These are phyloP conservation scores for Apiotrichum laibachii DNA, from an alignment of 1,284 basidiomycete species.

Conservation along the genomic window DNA sequence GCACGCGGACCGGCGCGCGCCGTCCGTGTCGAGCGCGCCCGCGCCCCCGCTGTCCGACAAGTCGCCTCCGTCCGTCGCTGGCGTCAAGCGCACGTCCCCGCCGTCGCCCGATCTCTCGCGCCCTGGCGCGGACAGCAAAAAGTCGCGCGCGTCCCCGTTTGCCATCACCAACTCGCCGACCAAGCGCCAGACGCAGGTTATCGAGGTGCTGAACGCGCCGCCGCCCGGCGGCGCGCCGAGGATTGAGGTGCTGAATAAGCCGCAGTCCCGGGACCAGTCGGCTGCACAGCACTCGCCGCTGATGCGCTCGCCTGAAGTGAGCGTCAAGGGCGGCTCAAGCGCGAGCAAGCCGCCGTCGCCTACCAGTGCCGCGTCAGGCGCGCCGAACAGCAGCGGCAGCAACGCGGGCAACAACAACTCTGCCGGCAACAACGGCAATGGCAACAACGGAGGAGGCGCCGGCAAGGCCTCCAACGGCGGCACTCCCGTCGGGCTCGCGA, in stretches of 20 bases:
- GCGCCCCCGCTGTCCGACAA: conserved; percentile 10
- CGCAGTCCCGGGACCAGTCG: neutral
- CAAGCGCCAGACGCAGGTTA: conserved; percentile 29
- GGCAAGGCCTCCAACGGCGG: too few species aligned
- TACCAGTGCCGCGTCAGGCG: too few species aligned
- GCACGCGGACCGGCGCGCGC: conserved; percentile 37
- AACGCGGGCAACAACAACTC: too few species aligned
- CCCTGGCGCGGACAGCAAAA: conserved; percentile 24
- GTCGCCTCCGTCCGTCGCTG: conserved; percentile 14
- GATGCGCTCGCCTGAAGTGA: conserved; percentile 6
- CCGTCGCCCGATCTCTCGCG: conserved; percentile 30
- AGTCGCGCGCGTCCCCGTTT: conserved; percentile 27
- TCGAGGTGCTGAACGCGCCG: conserved; percentile 46
- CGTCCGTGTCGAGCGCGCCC: conserved; percentile 8
- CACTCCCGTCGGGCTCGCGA: conserved; percentile 2
- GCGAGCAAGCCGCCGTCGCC: conserved; percentile 1
- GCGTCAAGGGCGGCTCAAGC: neutral
- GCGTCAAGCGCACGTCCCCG: conserved; percentile 33
- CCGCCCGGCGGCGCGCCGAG: conserved; percentile 40
- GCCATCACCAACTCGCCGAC: conserved; percentile 13
- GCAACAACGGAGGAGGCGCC: conserved; percentile 1
- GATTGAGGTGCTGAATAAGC: conserved; percentile 18
- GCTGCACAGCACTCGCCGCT: neutral
- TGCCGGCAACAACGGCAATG: neutral
- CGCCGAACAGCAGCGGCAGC: too few species aligned